phyloP scores from a whole-genome alignment of 177 flowering plant species.

The Vitis hybrid region DNA sequence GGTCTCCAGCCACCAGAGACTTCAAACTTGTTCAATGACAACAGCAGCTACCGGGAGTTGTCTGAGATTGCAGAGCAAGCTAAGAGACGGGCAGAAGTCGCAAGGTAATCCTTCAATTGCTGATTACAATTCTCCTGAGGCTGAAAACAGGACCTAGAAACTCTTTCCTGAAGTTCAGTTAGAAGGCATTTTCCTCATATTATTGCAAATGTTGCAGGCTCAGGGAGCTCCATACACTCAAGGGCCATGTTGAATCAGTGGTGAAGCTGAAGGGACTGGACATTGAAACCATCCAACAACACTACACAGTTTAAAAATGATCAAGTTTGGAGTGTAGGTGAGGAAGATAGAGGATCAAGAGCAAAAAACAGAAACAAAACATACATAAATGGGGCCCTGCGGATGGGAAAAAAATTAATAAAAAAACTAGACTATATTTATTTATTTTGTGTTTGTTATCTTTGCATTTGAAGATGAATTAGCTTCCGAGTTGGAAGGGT shows the following conservation, averaged over 20 bases:
- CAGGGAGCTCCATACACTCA: constrained; percentile 73
- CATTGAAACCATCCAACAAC: constrained; percentile 75
- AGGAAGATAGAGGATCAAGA: background rate
- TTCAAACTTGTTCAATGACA: constrained; percentile 21
- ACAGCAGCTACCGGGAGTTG: constrained; percentile 39
- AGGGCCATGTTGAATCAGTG: constrained; percentile 86
- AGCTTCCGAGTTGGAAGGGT: too few relatives aligned
- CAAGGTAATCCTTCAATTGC: constrained; percentile 38
- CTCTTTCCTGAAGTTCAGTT: background rate
- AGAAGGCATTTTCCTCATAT: too few relatives aligned
- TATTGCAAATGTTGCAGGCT: constrained; percentile 35
- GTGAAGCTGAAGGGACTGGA: constrained; percentile 84
- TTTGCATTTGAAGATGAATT: too few relatives aligned
- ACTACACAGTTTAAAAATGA: constrained; percentile 55
- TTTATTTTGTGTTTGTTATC: too few relatives aligned
- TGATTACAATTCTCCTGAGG: too few relatives aligned
- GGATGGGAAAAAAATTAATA: too few relatives aligned
- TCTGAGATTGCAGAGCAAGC: constrained; percentile 83
- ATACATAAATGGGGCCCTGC: too few relatives aligned
- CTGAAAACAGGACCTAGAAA: background rate
- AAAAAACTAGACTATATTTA: too few relatives aligned
- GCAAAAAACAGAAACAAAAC: too few relatives aligned
- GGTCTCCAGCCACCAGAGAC: constrained; percentile 50
- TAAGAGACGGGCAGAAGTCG: constrained; percentile 70
- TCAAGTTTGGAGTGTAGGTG: background rate